Conservation (phyloP, 495 filamentous ascomycete species). For the Geoglossum glabrum region DNA sequence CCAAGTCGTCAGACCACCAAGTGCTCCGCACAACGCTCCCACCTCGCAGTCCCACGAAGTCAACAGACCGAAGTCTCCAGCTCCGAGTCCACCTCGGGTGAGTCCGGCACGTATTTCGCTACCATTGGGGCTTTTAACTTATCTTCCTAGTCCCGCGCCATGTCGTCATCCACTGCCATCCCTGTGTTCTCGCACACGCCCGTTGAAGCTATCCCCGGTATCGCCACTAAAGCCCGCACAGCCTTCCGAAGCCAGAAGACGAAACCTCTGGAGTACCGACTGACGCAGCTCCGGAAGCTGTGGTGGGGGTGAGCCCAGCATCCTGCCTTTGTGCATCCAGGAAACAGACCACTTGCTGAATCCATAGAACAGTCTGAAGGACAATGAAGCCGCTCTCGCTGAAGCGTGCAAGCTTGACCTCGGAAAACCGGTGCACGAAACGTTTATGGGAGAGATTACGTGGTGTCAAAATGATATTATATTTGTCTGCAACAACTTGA, state of each 20-base stretch:
- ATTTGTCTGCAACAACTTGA: conserved; percentile 50
- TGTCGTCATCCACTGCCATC: background rate
- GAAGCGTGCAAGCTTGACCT: conserved; percentile 59
- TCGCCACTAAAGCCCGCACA: conserved; percentile 33
- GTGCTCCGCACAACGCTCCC: no score
- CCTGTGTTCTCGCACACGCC: conserved; percentile 35
- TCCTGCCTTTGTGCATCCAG: background rate
- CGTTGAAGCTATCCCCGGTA: conserved; percentile 40
- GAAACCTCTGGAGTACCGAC: conserved; percentile 57
- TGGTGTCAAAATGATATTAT: conserved; percentile 65
- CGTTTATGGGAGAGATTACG: conserved; percentile 44
- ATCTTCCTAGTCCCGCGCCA: background rate
- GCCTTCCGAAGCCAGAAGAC: conserved; percentile 64
- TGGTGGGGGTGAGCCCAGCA: conserved; percentile 57
- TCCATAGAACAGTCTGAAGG: conserved; percentile 33
- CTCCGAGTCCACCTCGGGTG: no score
- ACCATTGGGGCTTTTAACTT: background rate
- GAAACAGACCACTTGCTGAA: background rate
- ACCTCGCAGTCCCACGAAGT: no score
- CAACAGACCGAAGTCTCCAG: no score
- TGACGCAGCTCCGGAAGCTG: conserved; percentile 71
- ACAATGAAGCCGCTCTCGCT: conserved; percentile 46
- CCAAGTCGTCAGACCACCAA: no score
- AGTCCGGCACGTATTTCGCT: background rate
- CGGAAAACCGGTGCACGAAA: conserved; percentile 49